Evolutionary conservation across 2,329 filamentous ascomycete genomes (phyloP), one percentile per base, ranked within the genome.

Genomic region (Pseudocercospora pini-densiflorae): DNA sequence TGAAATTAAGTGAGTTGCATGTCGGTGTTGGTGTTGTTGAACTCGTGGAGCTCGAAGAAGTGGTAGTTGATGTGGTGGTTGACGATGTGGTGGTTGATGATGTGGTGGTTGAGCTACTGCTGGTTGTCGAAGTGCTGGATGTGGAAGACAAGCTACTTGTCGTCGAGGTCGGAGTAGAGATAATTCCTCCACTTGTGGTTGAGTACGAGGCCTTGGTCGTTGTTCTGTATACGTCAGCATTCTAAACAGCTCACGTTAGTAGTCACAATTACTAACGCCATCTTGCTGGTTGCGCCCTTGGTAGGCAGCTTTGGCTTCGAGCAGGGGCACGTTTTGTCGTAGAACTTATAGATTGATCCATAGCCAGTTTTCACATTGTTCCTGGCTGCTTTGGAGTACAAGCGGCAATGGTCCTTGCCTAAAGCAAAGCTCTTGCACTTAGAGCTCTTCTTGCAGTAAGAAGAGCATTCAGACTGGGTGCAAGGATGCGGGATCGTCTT

Each of bases 391-490:
- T 33, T 21, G 7, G 55, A 59, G 29, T 59, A 40, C 29, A 40
- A 40, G 31, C 55, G 55, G 36, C 55, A 59, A 31, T 19, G 21
- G 9, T 31, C 33, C 55, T 59, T 59, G 55, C 55, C 29, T 23
- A 36, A 36, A 23, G 29, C 55, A 33, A 36, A 59, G 31, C 55
- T 59, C 27, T 59, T 36, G 55, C 55, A 59, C 24, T 59, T 59
- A 3, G 31, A 14, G n/a, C 36, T 59, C 31, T 59, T 43, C 55
- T 59, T 59, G 29, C 55, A 59, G 16, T 36, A 14, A 59, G n/a
- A 8, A n/a, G 43, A 59, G 63, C 59, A 59, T 24, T 27, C 40
- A 45, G 40, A 45, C 40, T 45, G 40, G 19, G 7, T 45, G 40
- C 40, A 45, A 19, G 40, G 40, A 19, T 45, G 40, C 40, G 14